Conservation (phyloP, 1,284 basidiomycete genomes). For the Ustilago loliicola region DNA sequence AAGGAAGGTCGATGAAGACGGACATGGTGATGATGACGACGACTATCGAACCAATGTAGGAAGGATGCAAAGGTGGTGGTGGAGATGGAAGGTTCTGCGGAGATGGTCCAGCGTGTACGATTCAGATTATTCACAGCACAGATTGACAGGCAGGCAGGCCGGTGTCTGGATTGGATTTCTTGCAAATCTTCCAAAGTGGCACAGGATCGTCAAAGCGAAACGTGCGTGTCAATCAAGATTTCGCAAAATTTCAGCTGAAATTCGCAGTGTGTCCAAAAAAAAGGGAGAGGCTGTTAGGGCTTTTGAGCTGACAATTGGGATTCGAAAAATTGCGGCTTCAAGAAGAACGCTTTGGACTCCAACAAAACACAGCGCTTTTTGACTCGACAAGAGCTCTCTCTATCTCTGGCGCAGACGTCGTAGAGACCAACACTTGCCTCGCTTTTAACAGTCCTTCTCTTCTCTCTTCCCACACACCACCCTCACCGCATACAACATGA, state of each 20-base stretch:
- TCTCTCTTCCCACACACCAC: neutral
- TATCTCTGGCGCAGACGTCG: neutral
- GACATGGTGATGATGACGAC: conserved; percentile 52
- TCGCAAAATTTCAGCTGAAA: neutral
- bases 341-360: conserved; percentile 13
- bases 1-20: conserved; percentile 62
- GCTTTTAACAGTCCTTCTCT: neutral
- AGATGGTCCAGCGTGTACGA: no score
- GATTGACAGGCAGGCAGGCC: neutral
- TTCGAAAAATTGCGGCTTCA: neutral
- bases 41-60: conserved; percentile 7
- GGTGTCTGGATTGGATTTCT: neutral
- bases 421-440: conserved; percentile 20
- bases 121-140: neutral
- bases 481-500: conserved; percentile 31
- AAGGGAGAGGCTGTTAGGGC: neutral
- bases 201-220: conserved; percentile 2
- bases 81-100: neutral
- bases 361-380: conserved; percentile 9
- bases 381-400: conserved; percentile 13
- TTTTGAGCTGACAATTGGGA: neutral
- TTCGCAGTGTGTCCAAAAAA: no score
- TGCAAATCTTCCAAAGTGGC: conserved; percentile 39
- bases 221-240: neutral
- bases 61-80: conserved; percentile 17